These are phyloP conservation scores for Calonectria pseudoturangicola DNA, from an alignment of 2,329 filamentous ascomycete species.

Conservation along the genomic window DNA sequence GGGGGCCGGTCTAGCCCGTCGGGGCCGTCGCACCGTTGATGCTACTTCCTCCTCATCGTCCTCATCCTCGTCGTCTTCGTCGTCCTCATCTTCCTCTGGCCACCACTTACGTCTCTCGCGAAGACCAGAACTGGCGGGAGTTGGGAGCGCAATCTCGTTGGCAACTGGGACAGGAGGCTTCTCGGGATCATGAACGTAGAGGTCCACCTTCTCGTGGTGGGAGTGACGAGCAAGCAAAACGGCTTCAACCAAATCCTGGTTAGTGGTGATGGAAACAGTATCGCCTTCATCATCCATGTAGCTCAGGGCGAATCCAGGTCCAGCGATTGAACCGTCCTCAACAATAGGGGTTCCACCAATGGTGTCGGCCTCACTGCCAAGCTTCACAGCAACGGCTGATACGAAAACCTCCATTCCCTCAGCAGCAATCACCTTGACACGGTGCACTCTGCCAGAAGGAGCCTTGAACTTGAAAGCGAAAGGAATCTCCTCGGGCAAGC, in stretches of 20 bases:
- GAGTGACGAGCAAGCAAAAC: constrained; percentile 87
- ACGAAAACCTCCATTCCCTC: constrained; percentile 89
- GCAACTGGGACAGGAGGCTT: constrained; percentile 85
- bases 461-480: constrained; percentile 99
- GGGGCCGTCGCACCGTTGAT: constrained; percentile 67
- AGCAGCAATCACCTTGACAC: constrained; percentile 88
- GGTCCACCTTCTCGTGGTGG: constrained; percentile 92
- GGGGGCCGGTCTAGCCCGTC: constrained; percentile 60
- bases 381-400: constrained; percentile 85
- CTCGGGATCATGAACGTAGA: constrained; percentile 96
- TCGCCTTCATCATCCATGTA: constrained; percentile 98
- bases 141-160: constrained; percentile 64
- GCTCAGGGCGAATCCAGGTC: constrained; percentile 90
- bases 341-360: constrained; percentile 88
- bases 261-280: constrained; percentile 96
- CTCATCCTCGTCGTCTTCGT: constrained; percentile 70
- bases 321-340: constrained; percentile 85
- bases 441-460: constrained; percentile 93
- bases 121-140: constrained; percentile 67
- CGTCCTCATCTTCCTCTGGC: constrained; percentile 72
- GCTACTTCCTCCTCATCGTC: constrained; percentile 72
- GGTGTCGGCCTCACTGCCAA: constrained; percentile 87
- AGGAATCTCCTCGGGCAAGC: constrained; percentile 81
- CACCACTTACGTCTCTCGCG: constrained; percentile 76
- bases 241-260: constrained; percentile 93